Conservation (phyloP, 352 stramenopile genomes). For the Phytophthora tubulina region DNA sequence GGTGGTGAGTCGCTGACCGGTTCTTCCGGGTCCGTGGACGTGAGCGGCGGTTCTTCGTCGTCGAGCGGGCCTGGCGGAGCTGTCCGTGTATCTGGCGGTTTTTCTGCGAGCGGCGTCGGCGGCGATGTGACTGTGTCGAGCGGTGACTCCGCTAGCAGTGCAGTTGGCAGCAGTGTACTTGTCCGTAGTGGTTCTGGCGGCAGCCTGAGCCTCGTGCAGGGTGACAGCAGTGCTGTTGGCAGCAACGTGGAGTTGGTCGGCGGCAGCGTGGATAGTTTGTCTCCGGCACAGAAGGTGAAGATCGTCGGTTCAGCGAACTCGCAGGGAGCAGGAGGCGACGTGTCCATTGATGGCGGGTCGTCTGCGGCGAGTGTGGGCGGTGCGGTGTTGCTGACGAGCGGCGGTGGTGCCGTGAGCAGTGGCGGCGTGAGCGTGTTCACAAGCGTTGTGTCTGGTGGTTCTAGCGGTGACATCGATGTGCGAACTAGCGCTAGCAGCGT, state of each 20-base stretch:
- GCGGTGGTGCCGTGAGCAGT: conserved; percentile 25
- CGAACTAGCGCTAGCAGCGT: conserved; percentile 27
- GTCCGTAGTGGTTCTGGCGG: conserved; percentile 35
- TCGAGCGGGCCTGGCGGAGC: conserved; percentile 28
- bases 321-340: conserved; percentile 33
- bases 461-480: conserved; percentile 25
- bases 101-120: conserved; percentile 20
- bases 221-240: conserved; percentile 27
- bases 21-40: conserved; percentile 24
- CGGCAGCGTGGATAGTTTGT: conserved; percentile 24
- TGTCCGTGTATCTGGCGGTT: conserved; percentile 26
- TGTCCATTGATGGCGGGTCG: conserved; percentile 36
- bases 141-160: conserved; percentile 14
- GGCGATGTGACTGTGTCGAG: conserved; percentile 22
- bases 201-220: conserved; percentile 33
- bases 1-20: conserved; percentile 18
- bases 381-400: conserved; percentile 30
- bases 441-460: conserved; percentile 22
- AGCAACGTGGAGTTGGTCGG: conserved; percentile 36
- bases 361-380: conserved; percentile 28
- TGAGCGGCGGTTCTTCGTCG: conserved; percentile 29
- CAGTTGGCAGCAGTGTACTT: conserved; percentile 22
- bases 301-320: conserved; percentile 32
- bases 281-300: conserved; percentile 29
- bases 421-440: conserved; percentile 27